Evolutionary conservation across 495 filamentous ascomycete species (phyloP).

Genomic region (Penicillium angulare): DNA sequence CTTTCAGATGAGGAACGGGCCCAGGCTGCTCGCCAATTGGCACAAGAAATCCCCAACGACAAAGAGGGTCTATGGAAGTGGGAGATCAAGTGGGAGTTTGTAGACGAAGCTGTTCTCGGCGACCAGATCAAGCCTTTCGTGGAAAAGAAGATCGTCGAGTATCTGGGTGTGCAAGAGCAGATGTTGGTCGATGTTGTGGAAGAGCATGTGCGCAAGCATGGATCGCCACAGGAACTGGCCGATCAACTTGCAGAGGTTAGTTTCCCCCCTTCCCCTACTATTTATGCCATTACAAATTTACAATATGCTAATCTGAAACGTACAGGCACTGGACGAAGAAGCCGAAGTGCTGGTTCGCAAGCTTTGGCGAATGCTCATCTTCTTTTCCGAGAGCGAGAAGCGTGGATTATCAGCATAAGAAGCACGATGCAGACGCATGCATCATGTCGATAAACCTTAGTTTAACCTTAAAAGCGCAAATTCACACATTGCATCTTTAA

Average conservation of each 20-base stretch:
- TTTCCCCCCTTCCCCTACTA: no score
- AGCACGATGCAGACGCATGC: background rate
- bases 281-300: no score
- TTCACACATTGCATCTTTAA: background rate
- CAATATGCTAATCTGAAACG: conserved; percentile 31
- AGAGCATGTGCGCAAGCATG: conserved; percentile 77
- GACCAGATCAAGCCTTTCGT: conserved; percentile 93
- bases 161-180: conserved; percentile 93
- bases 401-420: conserved; percentile 71
- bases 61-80: conserved; percentile 87
- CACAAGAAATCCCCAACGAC: conserved; percentile 84
- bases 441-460: background rate
- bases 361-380: conserved; percentile 97
- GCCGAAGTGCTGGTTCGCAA: conserved; percentile 93
- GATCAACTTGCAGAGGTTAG: conserved; percentile 80
- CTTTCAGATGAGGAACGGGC: conserved; percentile 83
- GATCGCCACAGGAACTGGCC: conserved; percentile 74
- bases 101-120: conserved; percentile 78
- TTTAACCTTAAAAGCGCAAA: background rate
- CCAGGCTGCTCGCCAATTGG: conserved; percentile 74
- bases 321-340: conserved; percentile 87
- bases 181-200: conserved; percentile 91
- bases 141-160: conserved; percentile 97
- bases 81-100: conserved; percentile 90
- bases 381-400: conserved; percentile 96